These are phyloP conservation scores for Neopestalotiopsis clavispora DNA, from an alignment of 2,329 filamentous ascomycete genomes.

Conservation along the genomic window DNA sequence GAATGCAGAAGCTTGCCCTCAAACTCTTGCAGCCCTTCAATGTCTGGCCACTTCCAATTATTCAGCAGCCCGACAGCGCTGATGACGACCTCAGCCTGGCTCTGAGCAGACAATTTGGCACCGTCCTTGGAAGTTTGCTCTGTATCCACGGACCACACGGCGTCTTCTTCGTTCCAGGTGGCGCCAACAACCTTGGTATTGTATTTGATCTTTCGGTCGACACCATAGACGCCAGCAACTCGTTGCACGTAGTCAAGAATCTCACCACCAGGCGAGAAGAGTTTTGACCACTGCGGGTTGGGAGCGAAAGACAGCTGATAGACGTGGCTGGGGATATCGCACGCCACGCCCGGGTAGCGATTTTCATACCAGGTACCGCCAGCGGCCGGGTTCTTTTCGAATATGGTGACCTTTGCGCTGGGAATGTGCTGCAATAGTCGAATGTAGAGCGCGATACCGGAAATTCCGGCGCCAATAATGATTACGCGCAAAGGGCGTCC, in stretches of 20 bases:
- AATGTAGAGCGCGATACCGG: constrained; percentile 3
- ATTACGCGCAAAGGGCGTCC: not conserved
- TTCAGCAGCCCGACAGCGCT: constrained; percentile 57
- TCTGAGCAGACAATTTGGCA: not conserved
- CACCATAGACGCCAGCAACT: constrained; percentile 34
- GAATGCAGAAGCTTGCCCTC: constrained; percentile 58
- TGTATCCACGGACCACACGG: constrained; percentile 40
- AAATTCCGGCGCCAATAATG: constrained; percentile 5
- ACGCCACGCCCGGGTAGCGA: constrained; percentile 27
- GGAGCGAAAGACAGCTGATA: constrained; percentile 30
- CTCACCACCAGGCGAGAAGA: constrained; percentile 32
- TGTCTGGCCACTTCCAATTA: constrained; percentile 55
- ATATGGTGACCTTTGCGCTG: constrained; percentile 28
- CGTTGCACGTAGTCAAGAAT: constrained; percentile 38
- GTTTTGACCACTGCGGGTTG: constrained; percentile 36
- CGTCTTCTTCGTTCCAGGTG: constrained; percentile 47
- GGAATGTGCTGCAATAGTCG: not conserved
- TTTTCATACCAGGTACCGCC: constrained; percentile 35
- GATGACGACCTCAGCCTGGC: constrained; percentile 30
- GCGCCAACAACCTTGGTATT: constrained; percentile 46
- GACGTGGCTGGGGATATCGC: constrained; percentile 25
- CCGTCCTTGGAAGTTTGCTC: constrained; percentile 18
- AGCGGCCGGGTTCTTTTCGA: constrained; percentile 38
- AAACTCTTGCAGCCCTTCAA: constrained; percentile 56
- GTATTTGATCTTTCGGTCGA: constrained; percentile 48